phyloP scores from a whole-genome alignment of 805 yeast species.

The Saccharomycopsis lassenensis region DNA sequence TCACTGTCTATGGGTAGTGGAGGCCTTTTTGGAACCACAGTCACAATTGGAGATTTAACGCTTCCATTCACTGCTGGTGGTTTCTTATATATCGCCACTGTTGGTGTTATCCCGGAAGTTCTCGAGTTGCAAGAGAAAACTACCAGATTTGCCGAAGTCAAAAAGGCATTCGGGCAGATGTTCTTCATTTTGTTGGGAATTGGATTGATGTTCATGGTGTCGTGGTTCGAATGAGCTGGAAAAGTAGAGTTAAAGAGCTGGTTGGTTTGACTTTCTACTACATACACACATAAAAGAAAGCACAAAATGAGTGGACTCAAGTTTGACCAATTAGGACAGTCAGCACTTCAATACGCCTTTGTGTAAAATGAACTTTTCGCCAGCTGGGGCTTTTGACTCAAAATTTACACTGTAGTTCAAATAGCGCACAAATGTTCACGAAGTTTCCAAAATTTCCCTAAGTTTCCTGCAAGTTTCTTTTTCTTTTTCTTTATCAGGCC shows the following conservation, averaged over 20 bases:
- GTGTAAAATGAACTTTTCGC: too few relatives aligned
- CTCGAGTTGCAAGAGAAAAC: constrained; percentile 32
- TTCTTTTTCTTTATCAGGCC: too few relatives aligned
- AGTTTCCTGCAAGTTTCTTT: too few relatives aligned
- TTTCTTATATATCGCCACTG: constrained; percentile 59
- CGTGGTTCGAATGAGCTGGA: constrained; percentile 31
- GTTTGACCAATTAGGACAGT: too few relatives aligned
- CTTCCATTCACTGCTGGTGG: constrained; percentile 73
- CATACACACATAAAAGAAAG: too few relatives aligned
- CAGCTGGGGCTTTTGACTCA: too few relatives aligned
- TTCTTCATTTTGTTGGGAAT: constrained; percentile 43
- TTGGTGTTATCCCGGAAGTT: constrained; percentile 67
- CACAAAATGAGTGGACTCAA: too few relatives aligned
- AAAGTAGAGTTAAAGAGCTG: background rate
- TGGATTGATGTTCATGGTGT: constrained; percentile 42
- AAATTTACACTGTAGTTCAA: too few relatives aligned
- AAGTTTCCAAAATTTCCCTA: too few relatives aligned
- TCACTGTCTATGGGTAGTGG: constrained; percentile 19
- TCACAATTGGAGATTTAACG: constrained; percentile 38
- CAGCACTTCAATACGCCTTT: too few relatives aligned
- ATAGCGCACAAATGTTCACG: too few relatives aligned
- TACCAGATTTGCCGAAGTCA: constrained; percentile 29
- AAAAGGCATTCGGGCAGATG: constrained; percentile 36
- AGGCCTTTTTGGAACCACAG: constrained; percentile 42
- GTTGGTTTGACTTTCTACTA: background rate